phyloP scores from a whole-genome alignment of 2,329 filamentous ascomycete genomes.

The Talaromyces islandicus region DNA sequence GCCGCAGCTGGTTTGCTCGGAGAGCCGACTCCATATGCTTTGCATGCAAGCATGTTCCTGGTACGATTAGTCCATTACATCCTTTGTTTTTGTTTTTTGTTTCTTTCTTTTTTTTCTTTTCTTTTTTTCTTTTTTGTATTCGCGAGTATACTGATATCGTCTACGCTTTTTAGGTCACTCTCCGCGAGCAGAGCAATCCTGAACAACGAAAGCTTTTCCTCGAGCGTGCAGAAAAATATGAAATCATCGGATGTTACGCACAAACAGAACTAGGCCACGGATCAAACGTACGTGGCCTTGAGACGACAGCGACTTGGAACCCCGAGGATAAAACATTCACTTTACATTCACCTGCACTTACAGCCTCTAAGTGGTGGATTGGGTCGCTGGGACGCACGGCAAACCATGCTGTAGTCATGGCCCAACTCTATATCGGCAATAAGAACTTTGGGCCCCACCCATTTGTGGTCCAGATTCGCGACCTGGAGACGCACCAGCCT shows the following conservation, averaged over 20 bases:
- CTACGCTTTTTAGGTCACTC: constrained; percentile 22
- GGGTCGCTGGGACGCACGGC: constrained; percentile 70
- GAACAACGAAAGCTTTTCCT: constrained; percentile 71
- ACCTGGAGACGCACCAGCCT: constrained; percentile 63
- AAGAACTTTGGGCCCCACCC: constrained; percentile 69
- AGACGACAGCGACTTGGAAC: constrained; percentile 70
- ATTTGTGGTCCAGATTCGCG: constrained; percentile 69
- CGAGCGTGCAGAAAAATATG: constrained; percentile 61
- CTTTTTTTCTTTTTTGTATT: no score
- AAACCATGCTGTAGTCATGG: constrained; percentile 73
- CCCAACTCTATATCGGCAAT: constrained; percentile 64
- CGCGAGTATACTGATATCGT: neutral
- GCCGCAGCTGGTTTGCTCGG: constrained; percentile 63
- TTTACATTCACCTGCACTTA: constrained; percentile 67
- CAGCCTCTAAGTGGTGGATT: constrained; percentile 80
- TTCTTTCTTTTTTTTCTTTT: no score
- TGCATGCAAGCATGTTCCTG: constrained; percentile 67
- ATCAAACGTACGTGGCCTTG: constrained; percentile 67
- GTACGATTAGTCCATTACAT: constrained; percentile 31
- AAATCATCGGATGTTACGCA: constrained; percentile 72
- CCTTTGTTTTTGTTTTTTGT: no score
- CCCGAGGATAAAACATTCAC: constrained; percentile 67
- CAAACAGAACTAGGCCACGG: constrained; percentile 77
- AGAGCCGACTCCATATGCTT: constrained; percentile 67
- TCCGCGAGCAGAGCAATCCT: constrained; percentile 54